Percentiles rank a stretch among this genome's conserved stretches.
phyloP scores from a whole-genome alignment of 768 basidiomycete genomes.

The Xerocomus spinulosus region DNA sequence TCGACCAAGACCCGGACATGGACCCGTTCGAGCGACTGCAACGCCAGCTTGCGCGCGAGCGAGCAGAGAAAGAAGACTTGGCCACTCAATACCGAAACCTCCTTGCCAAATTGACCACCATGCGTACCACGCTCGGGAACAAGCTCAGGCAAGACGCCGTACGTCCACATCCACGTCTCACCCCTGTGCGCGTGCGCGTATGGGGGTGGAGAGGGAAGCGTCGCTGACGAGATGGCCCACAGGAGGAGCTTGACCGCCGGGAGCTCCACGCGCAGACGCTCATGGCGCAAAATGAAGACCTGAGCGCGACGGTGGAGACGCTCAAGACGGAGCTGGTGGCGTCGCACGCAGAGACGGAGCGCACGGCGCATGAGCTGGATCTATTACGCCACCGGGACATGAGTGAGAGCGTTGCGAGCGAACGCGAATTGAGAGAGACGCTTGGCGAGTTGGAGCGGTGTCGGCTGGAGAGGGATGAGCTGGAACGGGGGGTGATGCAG shows the following conservation, averaged over 20 bases:
- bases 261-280: slow-evolving; percentile 81
- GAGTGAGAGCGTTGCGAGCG: slow-evolving; percentile 66
- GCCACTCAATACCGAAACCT: slow-evolving; percentile 82
- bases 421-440: slow-evolving; percentile 75
- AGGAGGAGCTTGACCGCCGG: slow-evolving; percentile 98
- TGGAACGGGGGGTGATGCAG: slow-evolving; percentile 54
- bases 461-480: slow-evolving; percentile 76
- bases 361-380: slow-evolving; percentile 65
- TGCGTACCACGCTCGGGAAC: slow-evolving; percentile 90
- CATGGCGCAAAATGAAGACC: slow-evolving; percentile 71
- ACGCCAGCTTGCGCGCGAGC: slow-evolving; percentile 67
- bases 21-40: slow-evolving; percentile 61
- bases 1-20: slow-evolving; percentile 37
- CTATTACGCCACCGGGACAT: slow-evolving; percentile 57
- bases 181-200: too few species aligned
- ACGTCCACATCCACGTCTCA: too few species aligned
- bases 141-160: slow-evolving; percentile 97
- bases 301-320: slow-evolving; percentile 66
- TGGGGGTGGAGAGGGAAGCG: neutral
- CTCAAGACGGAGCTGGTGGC: slow-evolving; percentile 75
- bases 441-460: slow-evolving; percentile 85
- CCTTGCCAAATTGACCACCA: slow-evolving; percentile 83
- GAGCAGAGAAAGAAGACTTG: slow-evolving; percentile 84
- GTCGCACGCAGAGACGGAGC: slow-evolving; percentile 72
- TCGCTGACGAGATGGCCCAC: slow-evolving; percentile 8